phyloP scores from a whole-genome alignment of 768 basidiomycete species.

The Mycena indigotica region DNA sequence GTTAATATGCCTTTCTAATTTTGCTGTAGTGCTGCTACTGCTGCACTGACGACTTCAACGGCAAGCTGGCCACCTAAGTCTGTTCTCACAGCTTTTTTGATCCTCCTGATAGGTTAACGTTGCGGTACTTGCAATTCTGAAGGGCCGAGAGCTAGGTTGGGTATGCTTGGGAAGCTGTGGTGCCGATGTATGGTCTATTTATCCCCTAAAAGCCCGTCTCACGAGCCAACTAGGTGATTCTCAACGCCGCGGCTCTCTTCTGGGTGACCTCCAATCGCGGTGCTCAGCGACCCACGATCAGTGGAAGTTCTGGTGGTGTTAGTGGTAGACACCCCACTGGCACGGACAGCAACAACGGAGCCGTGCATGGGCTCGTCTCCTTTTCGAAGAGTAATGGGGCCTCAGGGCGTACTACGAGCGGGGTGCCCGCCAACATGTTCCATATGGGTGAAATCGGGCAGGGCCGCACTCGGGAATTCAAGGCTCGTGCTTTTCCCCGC shows the following conservation, averaged over 20 bases:
- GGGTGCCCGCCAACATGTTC: background rate
- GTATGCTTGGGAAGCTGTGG: constrained; percentile 45
- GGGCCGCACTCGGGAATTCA: background rate
- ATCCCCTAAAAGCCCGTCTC: background rate
- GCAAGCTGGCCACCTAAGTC: no score
- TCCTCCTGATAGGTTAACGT: constrained; percentile 38
- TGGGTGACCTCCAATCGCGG: constrained; percentile 41
- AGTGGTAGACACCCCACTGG: background rate
- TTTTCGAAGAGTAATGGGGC: background rate
- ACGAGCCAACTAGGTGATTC: constrained; percentile 37
- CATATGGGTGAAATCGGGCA: background rate
- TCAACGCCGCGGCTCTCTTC: constrained; percentile 50
- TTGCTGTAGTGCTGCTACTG: constrained; percentile 40
- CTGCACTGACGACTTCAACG: constrained; percentile 53
- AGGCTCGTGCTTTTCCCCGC: background rate
- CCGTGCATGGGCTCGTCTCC: background rate
- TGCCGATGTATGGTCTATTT: constrained; percentile 29
- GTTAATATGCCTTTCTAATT: background rate
- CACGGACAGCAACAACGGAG: background rate
- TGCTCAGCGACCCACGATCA: background rate
- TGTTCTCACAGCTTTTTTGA: background rate
- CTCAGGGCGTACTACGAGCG: background rate
- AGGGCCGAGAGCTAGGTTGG: constrained; percentile 51
- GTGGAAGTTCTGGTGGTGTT: background rate
- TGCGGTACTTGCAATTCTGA: constrained; percentile 42